Percentiles rank a stretch among this genome's conserved stretches.
Conservation (phyloP, 768 basidiomycete genomes). For the Rhodosporidiobolus odoratus region DNA sequence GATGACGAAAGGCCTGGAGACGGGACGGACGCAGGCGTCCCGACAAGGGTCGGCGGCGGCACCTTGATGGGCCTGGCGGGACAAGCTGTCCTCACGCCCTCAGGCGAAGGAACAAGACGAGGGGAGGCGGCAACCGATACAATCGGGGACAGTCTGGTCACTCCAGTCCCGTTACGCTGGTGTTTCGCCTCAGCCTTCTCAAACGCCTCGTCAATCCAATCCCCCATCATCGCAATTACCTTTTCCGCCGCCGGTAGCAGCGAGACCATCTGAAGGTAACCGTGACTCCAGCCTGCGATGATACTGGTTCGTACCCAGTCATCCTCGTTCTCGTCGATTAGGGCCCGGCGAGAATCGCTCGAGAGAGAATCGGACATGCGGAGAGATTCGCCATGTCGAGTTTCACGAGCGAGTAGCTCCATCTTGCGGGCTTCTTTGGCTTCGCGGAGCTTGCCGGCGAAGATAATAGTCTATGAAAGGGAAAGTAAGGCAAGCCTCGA, state of each 20-base stretch:
- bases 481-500: fast-evolving
- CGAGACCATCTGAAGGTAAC: constrained; percentile 88
- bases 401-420: constrained; percentile 59
- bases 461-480: constrained; percentile 65
- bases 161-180: background rate
- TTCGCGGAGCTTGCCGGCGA: constrained; percentile 88
- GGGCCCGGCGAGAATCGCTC: constrained; percentile 38
- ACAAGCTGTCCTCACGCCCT: too few species aligned
- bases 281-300: constrained; percentile 95
- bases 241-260: constrained; percentile 74
- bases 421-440: constrained; percentile 78
- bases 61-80: too few species aligned
- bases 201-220: constrained; percentile 86
- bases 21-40: too few species aligned
- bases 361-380: constrained; percentile 29
- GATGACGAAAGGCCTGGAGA: background rate
- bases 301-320: constrained; percentile 93
- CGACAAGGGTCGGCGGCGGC: too few species aligned
- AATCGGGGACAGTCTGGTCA: background rate
- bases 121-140: background rate
- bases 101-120: too few species aligned
- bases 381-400: constrained; percentile 35
- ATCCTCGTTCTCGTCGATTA: constrained; percentile 65
- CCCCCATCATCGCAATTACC: constrained; percentile 74
- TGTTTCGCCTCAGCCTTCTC: constrained; percentile 37